Evolutionary conservation across 148 eudicot genomes (phyloP).

Genomic region (Polygonum maritimum): DNA sequence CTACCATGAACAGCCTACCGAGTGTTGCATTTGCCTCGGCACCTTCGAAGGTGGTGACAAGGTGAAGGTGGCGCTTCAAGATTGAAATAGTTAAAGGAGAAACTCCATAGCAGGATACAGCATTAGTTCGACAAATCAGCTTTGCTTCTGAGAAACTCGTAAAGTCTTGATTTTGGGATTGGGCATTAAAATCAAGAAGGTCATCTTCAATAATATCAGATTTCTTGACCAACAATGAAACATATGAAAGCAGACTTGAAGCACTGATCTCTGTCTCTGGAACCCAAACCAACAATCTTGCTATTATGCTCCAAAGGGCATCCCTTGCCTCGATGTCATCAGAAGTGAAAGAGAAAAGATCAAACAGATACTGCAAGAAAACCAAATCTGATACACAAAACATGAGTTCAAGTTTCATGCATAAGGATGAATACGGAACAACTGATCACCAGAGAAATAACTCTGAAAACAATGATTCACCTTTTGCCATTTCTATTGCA

Average conservation of each 20-base stretch:
- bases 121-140: conserved; percentile 29
- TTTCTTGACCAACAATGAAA: conserved; percentile 42
- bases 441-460: background rate
- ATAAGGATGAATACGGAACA: background rate
- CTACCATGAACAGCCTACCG: too few relatives aligned
- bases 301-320: conserved; percentile 79
- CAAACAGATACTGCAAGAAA: conserved; percentile 68
- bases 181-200: conserved; percentile 42
- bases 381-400: conserved; percentile 36
- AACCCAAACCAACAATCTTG: conserved; percentile 38
- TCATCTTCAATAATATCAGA: conserved; percentile 72
- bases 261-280: conserved; percentile 43
- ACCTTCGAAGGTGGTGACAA: too few relatives aligned
- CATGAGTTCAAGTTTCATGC: conserved; percentile 11
- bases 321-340: conserved; percentile 71
- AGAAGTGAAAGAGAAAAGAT: conserved; percentile 66
- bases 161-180: conserved; percentile 20
- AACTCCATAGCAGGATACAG: conserved; percentile 58
- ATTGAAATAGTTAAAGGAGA: background rate
- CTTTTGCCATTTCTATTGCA: conserved; percentile 51
- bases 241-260: conserved; percentile 36
- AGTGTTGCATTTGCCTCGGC: too few relatives aligned
- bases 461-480: conserved; percentile 26
- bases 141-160: conserved; percentile 17
- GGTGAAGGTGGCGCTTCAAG: background rate